Evolutionary conservation across 2,329 filamentous ascomycete species (phyloP).

Genomic region (Rosellinia necatrix): DNA sequence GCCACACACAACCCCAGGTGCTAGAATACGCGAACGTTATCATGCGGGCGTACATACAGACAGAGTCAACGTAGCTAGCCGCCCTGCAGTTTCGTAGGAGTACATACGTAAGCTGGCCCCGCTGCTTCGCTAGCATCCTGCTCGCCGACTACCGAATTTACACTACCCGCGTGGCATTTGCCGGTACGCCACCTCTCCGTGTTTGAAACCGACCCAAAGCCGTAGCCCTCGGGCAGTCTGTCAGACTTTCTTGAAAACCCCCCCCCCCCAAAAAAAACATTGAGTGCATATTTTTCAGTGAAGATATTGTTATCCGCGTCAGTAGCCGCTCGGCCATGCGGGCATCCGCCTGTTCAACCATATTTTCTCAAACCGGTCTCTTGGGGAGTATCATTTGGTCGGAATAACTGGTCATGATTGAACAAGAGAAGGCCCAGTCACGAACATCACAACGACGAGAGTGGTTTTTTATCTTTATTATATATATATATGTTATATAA

Average conservation of each 20-base stretch:
- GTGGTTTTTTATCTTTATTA: too few relatives aligned
- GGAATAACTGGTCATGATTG: too few relatives aligned
- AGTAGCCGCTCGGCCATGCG: too few relatives aligned
- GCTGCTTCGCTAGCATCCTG: background rate
- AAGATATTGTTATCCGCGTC: background rate
- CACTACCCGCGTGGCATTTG: background rate
- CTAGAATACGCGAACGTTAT: background rate
- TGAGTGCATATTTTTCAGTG: too few relatives aligned
- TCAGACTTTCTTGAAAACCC: background rate
- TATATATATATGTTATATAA: too few relatives aligned
- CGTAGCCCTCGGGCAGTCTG: background rate
- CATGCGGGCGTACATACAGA: background rate
- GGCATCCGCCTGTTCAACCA: too few relatives aligned
- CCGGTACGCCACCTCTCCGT: background rate
- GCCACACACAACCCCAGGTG: background rate
- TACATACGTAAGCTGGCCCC: too few relatives aligned
- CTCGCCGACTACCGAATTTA: background rate
- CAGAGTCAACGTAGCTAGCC: background rate
- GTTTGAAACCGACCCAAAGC: constrained; percentile 11
- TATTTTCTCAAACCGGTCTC: too few relatives aligned
- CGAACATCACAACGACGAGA: too few relatives aligned
- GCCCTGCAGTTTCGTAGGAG: background rate
- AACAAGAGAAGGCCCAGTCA: too few relatives aligned
- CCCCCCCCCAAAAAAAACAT: too few relatives aligned
- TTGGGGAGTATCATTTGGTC: too few relatives aligned